Conservation (phyloP, 805 yeast genomes). For the Clavispora carvajalis region DNA sequence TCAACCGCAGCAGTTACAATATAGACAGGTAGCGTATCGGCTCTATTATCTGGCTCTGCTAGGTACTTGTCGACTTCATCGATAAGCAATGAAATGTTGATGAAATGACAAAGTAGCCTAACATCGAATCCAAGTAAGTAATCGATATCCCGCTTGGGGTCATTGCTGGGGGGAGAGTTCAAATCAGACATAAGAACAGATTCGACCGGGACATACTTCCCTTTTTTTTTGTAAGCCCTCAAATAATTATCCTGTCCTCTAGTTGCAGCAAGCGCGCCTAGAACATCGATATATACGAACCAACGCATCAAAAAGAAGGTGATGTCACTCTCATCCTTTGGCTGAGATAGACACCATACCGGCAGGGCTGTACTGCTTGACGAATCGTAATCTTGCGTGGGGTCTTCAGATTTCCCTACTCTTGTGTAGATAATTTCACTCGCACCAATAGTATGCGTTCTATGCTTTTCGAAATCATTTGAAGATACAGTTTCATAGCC, state of each 20-base stretch:
- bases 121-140: constrained; percentile 64
- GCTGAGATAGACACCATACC: not conserved
- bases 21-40: constrained; percentile 19
- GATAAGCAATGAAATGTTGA: constrained; percentile 40
- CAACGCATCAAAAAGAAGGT: constrained; percentile 57
- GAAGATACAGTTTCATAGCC: constrained; percentile 49
- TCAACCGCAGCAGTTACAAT: constrained; percentile 35
- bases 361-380: not conserved
- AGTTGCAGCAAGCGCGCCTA: constrained; percentile 59
- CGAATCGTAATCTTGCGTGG: not conserved
- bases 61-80: constrained; percentile 22
- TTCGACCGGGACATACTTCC: constrained; percentile 18
- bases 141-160: constrained; percentile 45
- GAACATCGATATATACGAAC: constrained; percentile 64
- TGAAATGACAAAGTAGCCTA: constrained; percentile 51
- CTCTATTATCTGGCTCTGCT: constrained; percentile 2
- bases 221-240: constrained; percentile 15
- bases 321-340: constrained; percentile 31
- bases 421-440: constrained; percentile 55
- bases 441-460: constrained; percentile 65
- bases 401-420: not conserved
- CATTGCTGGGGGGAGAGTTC: constrained; percentile 7
- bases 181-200: constrained; percentile 13
- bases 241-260: constrained; percentile 28
- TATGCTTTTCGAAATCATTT: constrained; percentile 47